phyloP scores from a whole-genome alignment of 2,329 filamentous ascomycete genomes.

The Pseudopithomyces maydicus region DNA sequence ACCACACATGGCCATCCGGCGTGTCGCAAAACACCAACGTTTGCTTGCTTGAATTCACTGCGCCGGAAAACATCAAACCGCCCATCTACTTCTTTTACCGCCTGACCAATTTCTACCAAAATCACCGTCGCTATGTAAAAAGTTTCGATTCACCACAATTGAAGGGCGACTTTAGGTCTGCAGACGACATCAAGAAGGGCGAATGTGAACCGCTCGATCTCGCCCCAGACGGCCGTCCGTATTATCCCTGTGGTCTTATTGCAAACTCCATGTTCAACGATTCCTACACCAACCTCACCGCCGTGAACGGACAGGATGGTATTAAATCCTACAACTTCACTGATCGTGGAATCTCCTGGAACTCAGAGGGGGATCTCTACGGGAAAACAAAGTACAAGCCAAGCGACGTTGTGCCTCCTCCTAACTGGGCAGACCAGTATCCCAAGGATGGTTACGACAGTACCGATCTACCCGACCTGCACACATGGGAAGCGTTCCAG shows the following conservation, averaged over 20 bases:
- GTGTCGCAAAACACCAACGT: constrained; percentile 46
- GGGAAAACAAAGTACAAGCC: constrained; percentile 69
- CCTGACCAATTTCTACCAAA: constrained; percentile 98
- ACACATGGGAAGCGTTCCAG: constrained; percentile 82
- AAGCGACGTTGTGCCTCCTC: constrained; percentile 75
- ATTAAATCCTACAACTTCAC: constrained; percentile 71
- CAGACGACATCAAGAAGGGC: constrained; percentile 66
- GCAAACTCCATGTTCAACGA: constrained; percentile 98
- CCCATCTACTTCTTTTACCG: constrained; percentile 94
- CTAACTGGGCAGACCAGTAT: constrained; percentile 79
- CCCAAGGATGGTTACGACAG: constrained; percentile 69
- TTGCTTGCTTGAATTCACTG: constrained; percentile 78
- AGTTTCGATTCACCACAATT: constrained; percentile 85
- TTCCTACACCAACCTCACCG: constrained; percentile 71
- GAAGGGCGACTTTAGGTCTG: constrained; percentile 69
- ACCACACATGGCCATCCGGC: constrained; percentile 41
- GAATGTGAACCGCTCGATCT: constrained; percentile 74
- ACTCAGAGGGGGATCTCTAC: constrained; percentile 80
- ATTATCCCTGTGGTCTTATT: constrained; percentile 94
- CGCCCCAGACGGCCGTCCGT: constrained; percentile 60
- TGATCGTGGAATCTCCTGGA: constrained; percentile 82
- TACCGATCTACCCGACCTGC: constrained; percentile 59
- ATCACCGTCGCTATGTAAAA: constrained; percentile 93
- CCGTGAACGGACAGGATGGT: constrained; percentile 57
- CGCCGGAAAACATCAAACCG: constrained; percentile 77